Conservation (phyloP, 495 filamentous ascomycete species). For the Annulohypoxylon bovei region DNA sequence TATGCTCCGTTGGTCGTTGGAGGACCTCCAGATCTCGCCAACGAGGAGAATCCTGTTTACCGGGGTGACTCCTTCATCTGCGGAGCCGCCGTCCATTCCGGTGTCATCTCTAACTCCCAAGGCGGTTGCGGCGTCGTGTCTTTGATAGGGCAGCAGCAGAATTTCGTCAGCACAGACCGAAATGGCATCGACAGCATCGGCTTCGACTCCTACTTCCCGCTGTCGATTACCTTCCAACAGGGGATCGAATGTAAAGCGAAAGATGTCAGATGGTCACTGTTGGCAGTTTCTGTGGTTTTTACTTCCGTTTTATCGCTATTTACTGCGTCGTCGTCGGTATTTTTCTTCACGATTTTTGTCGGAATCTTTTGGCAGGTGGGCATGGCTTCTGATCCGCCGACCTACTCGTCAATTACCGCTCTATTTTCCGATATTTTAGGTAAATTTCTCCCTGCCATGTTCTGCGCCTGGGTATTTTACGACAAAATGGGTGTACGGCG, state of each 20-base stretch:
- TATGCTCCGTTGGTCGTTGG: constrained; percentile 81
- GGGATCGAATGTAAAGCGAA: constrained; percentile 62
- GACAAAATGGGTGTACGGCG: constrained; percentile 68
- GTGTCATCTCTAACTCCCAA: constrained; percentile 69
- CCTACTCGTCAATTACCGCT: constrained; percentile 56
- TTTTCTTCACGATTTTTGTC: constrained; percentile 77
- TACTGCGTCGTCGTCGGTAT: constrained; percentile 70
- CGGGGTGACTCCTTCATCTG: constrained; percentile 87
- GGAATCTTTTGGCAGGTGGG: constrained; percentile 82
- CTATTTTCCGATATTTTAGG: constrained; percentile 76
- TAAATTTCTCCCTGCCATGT: constrained; percentile 79
- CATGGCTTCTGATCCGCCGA: constrained; percentile 79
- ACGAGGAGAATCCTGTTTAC: constrained; percentile 65
- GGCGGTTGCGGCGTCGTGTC: constrained; percentile 82
- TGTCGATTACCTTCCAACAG: constrained; percentile 71
- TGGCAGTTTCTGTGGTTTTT: constrained; percentile 77
- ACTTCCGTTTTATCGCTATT: constrained; percentile 73
- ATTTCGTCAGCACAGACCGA: constrained; percentile 66
- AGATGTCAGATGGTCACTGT: constrained; percentile 77
- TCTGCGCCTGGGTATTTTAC: constrained; percentile 79
- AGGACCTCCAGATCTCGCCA: constrained; percentile 64
- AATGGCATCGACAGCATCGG: constrained; percentile 73
- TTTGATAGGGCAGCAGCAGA: constrained; percentile 71
- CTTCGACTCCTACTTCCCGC: constrained; percentile 82
- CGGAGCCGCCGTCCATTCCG: constrained; percentile 81